Evolutionary conservation across 306 rosid genomes (phyloP).

Genomic region (Acacia acuminata): DNA sequence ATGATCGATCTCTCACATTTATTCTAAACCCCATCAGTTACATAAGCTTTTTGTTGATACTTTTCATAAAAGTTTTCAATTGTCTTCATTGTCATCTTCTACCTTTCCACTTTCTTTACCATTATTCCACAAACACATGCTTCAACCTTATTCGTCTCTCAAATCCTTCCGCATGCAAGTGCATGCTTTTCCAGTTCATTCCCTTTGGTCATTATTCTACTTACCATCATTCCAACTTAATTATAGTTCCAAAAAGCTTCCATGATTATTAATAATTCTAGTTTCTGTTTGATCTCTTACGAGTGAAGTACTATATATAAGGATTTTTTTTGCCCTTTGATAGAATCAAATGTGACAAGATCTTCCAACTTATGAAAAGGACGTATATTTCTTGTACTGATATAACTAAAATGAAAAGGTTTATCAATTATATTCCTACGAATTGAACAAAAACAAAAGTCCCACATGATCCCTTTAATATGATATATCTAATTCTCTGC

Average conservation of each 20-base stretch:
- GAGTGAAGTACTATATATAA: not conserved
- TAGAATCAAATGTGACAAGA: slow-evolving; percentile 13
- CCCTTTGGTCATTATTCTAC: not conserved
- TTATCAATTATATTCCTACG: not conserved
- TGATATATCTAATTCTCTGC: not conserved
- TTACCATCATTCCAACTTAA: slow-evolving; percentile 5
- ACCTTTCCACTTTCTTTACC: slow-evolving; percentile 21
- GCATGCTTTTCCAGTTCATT: slow-evolving; percentile 37
- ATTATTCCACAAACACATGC: slow-evolving; percentile 32
- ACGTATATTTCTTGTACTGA: slow-evolving; percentile 1
- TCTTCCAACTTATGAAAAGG: slow-evolving; percentile 42
- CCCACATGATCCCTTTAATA: slow-evolving; percentile 14
- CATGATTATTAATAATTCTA: not conserved
- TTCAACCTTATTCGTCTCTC: slow-evolving; percentile 26
- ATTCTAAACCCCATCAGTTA: slow-evolving; percentile 40
- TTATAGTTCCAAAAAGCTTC: not conserved
- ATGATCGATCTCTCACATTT: slow-evolving; percentile 24
- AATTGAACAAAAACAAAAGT: slow-evolving; percentile 11
- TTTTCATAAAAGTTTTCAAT: slow-evolving; percentile 42
- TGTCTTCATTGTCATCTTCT: slow-evolving; percentile 39
- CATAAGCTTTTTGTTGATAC: slow-evolving; percentile 34
- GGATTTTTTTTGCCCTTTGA: not conserved
- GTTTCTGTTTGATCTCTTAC: not conserved
- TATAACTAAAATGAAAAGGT: slow-evolving; percentile 5
- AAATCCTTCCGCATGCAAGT: not conserved